Base-by-base conservation (phyloP, 2,329 filamentous ascomycete genomes). In the Pyrenophora graminea region DNA sequence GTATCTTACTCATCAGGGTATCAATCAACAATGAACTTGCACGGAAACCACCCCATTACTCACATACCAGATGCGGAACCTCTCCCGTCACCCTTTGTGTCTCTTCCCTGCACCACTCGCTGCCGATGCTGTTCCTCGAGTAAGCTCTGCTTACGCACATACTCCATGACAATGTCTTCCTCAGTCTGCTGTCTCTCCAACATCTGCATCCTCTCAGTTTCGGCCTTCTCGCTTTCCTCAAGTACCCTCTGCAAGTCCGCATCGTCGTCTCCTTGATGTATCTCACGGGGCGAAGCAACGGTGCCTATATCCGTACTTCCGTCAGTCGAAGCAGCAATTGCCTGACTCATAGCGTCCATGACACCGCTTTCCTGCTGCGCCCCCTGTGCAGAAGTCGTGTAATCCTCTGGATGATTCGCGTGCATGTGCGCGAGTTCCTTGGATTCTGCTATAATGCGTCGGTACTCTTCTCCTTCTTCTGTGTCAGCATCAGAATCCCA, bases 61-160 rank as follows among this genome's bases (percentile, higher is more conserved):
- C 27, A 10, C 27, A 30, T 30, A 21, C 13, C 10, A 9, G 5
- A 15, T 17, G 19, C 7, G 8, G 7, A 18, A 19, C 51, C 42
- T 15, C 56, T 60, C 6, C 54, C 55, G 45, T 61, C 61, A 8
- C 58, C 61, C n/a, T 4, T 39, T 6, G 45, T 44, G 48, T 62
- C 50, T 19, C 48, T 49, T 4, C 58, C 56, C 18, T 53, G 48
- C 33, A 45, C 13, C 39, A 56, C 37, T 32, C 53, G 56, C 47
- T 38, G 46, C 33, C 62, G 49, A 51, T 66, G 63, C 48, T 68
- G 43, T 36, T 65, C 85, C 72, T 93, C 89, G 0, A 82, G 79
- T 36, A 90, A 67, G 69, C 87, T 91, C 75, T 91, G 87, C 76
- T 85, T 88, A 78, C 87, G 89, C 34, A 91, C 81, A 70, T 90